These are phyloP conservation scores for Eimeria sp. DNA, from an alignment of 169 alveolate species.

Conservation along the genomic window DNA sequence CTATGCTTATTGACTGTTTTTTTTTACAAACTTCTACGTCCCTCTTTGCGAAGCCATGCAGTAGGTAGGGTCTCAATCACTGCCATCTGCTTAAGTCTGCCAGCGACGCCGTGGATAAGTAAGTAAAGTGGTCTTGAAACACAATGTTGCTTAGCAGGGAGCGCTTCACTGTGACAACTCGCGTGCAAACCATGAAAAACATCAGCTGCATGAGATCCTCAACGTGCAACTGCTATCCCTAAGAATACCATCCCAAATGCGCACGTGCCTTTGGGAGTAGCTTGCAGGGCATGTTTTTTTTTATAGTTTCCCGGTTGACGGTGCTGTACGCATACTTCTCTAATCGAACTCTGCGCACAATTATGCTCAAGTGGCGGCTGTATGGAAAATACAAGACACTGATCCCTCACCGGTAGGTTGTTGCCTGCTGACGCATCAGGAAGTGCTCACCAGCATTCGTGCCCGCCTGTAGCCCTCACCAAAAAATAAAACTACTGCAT, in stretches of 20 bases:
- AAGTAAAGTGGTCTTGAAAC: not conserved
- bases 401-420: not conserved
- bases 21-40: not conserved
- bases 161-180: not conserved
- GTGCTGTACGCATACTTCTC: not conserved
- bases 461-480: not conserved
- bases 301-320: not conserved
- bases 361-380: not conserved
- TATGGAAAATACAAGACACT: not conserved
- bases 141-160: not conserved
- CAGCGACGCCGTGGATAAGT: not conserved
- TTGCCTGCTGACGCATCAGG: not conserved
- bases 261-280: not conserved
- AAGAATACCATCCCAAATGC: not conserved
- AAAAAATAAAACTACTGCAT: no score
- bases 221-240: not conserved
- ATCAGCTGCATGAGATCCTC: not conserved
- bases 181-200: not conserved
- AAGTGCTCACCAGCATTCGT: not conserved
- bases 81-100: not conserved
- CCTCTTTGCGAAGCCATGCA: not conserved
- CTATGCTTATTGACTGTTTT: not conserved
- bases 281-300: not conserved
- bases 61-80: not conserved
- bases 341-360: not conserved